A percentile compares a stretch with the other conserved stretches of the same genome.
phyloP scores from a whole-genome alignment of 768 basidiomycete genomes.

The Mycena chlorophos region DNA sequence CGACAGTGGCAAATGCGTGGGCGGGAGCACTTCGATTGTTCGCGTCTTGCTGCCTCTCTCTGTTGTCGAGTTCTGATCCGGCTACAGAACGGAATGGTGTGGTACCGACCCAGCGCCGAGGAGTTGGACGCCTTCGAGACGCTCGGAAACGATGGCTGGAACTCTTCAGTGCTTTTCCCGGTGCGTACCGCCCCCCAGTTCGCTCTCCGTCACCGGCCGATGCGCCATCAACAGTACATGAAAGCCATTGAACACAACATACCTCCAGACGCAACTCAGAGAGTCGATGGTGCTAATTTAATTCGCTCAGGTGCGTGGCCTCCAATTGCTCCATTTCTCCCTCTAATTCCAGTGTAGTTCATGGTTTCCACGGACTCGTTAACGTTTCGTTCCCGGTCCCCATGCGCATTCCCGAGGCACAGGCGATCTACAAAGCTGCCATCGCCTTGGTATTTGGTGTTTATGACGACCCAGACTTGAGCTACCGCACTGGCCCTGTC shows the following conservation, averaged over 20 bases:
- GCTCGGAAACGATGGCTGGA: constrained; percentile 19
- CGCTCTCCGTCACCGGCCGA: neutral
- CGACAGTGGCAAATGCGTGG: constrained; percentile 18
- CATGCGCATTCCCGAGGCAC: constrained; percentile 16
- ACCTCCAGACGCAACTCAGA: constrained; percentile 11
- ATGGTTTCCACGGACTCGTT: constrained; percentile 13
- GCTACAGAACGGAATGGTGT: constrained; percentile 18
- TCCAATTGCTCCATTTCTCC: no score
- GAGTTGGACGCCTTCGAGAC: constrained; percentile 16
- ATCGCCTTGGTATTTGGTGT: constrained; percentile 12
- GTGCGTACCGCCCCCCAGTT: neutral
- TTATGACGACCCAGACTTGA: constrained; percentile 9
- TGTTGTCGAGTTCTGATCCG: neutral
- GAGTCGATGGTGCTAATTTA: constrained; percentile 8
- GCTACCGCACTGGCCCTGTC: constrained; percentile 4
- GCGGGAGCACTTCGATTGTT: constrained; percentile 15
- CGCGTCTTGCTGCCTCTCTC: neutral
- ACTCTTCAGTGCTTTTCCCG: constrained; percentile 6
- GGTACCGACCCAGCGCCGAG: constrained; percentile 13
- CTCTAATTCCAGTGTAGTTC: no score
- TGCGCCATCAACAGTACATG: constrained; percentile 9
- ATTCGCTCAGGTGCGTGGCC: no score
- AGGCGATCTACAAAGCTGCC: constrained; percentile 17
- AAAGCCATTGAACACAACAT: constrained; percentile 16
- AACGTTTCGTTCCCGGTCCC: constrained; percentile 18